Percentiles rank a stretch among this genome's conserved stretches.
Evolutionary conservation across 1,139 yeast species (phyloP).

Genomic region (Saccharomyces hybrid): DNA sequence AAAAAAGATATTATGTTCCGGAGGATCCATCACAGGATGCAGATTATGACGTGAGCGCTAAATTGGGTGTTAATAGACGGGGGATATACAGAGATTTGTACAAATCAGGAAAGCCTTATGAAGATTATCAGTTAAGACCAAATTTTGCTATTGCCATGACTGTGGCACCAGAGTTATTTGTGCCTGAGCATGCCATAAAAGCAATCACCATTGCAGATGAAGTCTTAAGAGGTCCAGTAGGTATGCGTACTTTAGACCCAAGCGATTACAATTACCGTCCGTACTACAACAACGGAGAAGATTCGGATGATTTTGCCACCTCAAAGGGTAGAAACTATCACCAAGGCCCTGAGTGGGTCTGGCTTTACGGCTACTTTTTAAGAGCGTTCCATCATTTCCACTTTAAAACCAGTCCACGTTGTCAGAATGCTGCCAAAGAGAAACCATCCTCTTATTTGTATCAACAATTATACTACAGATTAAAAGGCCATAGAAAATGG

Average conservation of each 20-base stretch:
- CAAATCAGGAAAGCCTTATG: constrained; percentile 75
- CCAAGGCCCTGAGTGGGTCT: constrained; percentile 98
- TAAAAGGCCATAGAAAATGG: constrained; percentile 64
- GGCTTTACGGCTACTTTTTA: constrained; percentile 82
- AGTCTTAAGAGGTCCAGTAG: constrained; percentile 77
- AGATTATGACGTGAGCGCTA: constrained; percentile 52
- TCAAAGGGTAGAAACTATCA: constrained; percentile 95
- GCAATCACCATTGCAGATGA: constrained; percentile 69
- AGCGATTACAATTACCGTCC: constrained; percentile 88
- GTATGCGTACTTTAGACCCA: constrained; percentile 90
- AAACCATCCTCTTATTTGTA: constrained; percentile 37
- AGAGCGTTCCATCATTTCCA: constrained; percentile 64
- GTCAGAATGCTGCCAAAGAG: constrained; percentile 26
- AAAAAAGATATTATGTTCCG: constrained; percentile 72
- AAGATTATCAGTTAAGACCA: constrained; percentile 89
- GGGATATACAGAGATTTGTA: constrained; percentile 90
- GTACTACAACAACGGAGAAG: constrained; percentile 72
- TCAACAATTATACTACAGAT: constrained; percentile 46
- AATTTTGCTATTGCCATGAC: constrained; percentile 89
- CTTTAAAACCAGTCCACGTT: constrained; percentile 32
- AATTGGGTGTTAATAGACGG: constrained; percentile 64
- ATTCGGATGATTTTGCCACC: constrained; percentile 80
- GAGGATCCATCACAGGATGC: constrained; percentile 46
- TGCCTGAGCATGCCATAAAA: constrained; percentile 47
- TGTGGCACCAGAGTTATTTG: constrained; percentile 89